phyloP scores from a whole-genome alignment of 768 basidiomycete species.

The Sarcodon sp. region DNA sequence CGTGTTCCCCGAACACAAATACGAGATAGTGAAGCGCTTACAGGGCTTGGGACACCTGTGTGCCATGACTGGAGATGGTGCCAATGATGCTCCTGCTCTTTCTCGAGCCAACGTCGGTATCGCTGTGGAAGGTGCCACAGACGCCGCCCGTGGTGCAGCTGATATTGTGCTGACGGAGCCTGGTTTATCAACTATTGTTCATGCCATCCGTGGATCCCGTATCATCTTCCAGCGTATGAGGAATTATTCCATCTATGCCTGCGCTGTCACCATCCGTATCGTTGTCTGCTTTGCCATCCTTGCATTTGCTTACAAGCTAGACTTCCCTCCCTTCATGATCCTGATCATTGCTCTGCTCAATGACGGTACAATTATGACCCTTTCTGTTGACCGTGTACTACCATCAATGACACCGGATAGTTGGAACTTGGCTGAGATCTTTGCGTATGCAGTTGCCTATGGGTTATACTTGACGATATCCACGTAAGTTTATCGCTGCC shows the following conservation, averaged over 20 bases:
- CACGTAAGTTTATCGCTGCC: slow-evolving; percentile 42
- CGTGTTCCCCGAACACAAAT: slow-evolving; percentile 99
- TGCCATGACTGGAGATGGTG: slow-evolving; percentile 99
- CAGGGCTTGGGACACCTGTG: slow-evolving; percentile 92
- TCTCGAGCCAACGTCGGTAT: slow-evolving; percentile 99
- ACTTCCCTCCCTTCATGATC: slow-evolving; percentile 99
- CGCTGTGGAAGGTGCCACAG: slow-evolving; percentile 97
- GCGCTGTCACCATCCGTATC: slow-evolving; percentile 95
- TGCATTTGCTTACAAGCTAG: slow-evolving; percentile 91
- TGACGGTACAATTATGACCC: slow-evolving; percentile 98
- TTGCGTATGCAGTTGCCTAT: slow-evolving; percentile 90
- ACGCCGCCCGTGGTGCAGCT: slow-evolving; percentile 96
- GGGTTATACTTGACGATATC: slow-evolving; percentile 88
- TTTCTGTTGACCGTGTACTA: slow-evolving; percentile 90
- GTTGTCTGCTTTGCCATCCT: slow-evolving; percentile 95
- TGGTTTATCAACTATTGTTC: slow-evolving; percentile 97
- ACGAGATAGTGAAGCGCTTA: slow-evolving; percentile 97
- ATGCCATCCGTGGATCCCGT: slow-evolving; percentile 96
- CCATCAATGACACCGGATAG: slow-evolving; percentile 88
- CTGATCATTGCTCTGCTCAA: slow-evolving; percentile 95
- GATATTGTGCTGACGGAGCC: slow-evolving; percentile 98
- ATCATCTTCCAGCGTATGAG: slow-evolving; percentile 99
- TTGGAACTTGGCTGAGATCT: slow-evolving; percentile 96
- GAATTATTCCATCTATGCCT: slow-evolving; percentile 97
- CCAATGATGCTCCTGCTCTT: slow-evolving; percentile 95